These are phyloP conservation scores for Mycena metata DNA, from an alignment of 768 basidiomycete genomes.

Conservation along the genomic window DNA sequence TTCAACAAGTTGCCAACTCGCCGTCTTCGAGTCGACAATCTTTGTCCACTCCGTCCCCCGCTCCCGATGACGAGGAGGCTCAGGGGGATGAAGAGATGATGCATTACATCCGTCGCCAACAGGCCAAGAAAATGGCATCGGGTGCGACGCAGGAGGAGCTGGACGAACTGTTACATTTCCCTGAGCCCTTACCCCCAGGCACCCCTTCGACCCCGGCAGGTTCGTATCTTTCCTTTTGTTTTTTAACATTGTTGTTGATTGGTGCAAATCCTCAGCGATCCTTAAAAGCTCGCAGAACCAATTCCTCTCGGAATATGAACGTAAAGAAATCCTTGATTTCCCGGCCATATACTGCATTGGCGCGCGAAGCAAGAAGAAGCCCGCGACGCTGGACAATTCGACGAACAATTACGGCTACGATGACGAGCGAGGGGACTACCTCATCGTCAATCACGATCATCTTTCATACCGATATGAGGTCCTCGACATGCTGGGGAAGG, in stretches of 20 bases:
- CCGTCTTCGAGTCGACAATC: conserved; percentile 83
- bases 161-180: conserved; percentile 91
- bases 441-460: conserved; percentile 91
- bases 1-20: conserved; percentile 66
- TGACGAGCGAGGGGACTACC: conserved; percentile 98
- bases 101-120: conserved; percentile 91
- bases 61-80: conserved; percentile 87
- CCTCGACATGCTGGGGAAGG: conserved; percentile 93
- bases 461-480: conserved; percentile 98
- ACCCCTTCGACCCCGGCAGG: conserved; percentile 76
- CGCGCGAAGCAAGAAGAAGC: conserved; percentile 85
- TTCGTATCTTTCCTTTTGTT: conserved; percentile 54
- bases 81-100: conserved; percentile 98
- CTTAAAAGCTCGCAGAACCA: conserved; percentile 76
- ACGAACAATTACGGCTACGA: conserved; percentile 96
- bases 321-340: conserved; percentile 92
- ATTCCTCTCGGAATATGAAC: conserved; percentile 88
- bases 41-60: conserved; percentile 88
- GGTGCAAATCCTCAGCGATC: conserved; percentile 59
- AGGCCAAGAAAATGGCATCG: conserved; percentile 86
- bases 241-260: conserved; percentile 23
- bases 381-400: conserved; percentile 76
- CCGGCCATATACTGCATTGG: conserved; percentile 88
- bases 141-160: conserved; percentile 90
- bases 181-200: conserved; percentile 86